These are phyloP conservation scores for Helminthosporium solani DNA, from an alignment of 2,329 filamentous ascomycete genomes.

Conservation along the genomic window DNA sequence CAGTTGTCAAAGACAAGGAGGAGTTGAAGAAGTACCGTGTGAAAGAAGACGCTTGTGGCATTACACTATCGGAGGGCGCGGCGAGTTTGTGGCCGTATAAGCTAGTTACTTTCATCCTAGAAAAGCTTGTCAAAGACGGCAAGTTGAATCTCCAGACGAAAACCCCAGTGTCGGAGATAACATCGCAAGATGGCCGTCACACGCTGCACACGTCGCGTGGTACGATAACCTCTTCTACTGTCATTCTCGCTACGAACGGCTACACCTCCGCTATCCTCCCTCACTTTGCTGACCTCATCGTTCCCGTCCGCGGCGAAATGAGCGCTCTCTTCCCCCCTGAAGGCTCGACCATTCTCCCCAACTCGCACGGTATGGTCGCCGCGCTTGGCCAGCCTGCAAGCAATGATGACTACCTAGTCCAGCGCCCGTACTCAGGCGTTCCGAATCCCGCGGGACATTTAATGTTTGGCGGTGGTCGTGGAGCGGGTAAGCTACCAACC, in stretches of 20 bases:
- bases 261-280: constrained; percentile 79
- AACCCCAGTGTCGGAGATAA: constrained; percentile 59
- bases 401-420: constrained; percentile 71
- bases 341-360: constrained; percentile 47
- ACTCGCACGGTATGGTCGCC: constrained; percentile 67
- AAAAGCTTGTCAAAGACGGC: constrained; percentile 53
- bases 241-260: constrained; percentile 79
- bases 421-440: constrained; percentile 56
- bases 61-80: constrained; percentile 64
- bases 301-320: constrained; percentile 76
- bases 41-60: constrained; percentile 55
- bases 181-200: constrained; percentile 49
- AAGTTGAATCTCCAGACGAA: constrained; percentile 73
- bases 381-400: constrained; percentile 47
- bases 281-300: constrained; percentile 66
- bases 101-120: constrained; percentile 70
- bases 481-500: constrained; percentile 47
- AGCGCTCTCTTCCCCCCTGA: constrained; percentile 62
- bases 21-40: constrained; percentile 54
- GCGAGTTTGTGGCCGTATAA: constrained; percentile 83
- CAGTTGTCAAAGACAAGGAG: constrained; percentile 43
- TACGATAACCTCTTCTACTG: constrained; percentile 59
- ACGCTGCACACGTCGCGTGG: constrained; percentile 68
- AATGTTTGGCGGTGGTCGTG: constrained; percentile 71
- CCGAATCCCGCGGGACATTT: constrained; percentile 55